These are phyloP conservation scores for Colletotrichum abscissum DNA, from an alignment of 2,329 filamentous ascomycete species.

Conservation along the genomic window DNA sequence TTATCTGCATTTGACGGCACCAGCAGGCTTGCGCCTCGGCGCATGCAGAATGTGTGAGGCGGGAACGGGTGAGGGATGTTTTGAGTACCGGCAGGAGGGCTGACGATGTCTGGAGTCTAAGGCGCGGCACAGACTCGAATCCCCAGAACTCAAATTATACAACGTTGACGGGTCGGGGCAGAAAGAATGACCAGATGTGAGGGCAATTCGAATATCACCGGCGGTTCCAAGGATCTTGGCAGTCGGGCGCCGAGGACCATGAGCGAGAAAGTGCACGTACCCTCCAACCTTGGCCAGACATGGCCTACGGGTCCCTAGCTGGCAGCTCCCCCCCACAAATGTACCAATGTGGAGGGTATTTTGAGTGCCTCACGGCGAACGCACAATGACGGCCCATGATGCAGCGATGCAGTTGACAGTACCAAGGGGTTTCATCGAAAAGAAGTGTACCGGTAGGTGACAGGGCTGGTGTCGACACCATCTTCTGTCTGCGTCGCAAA, in stretches of 20 bases:
- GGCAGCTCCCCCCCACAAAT: neutral
- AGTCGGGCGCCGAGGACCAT: constrained; percentile 2
- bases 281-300: neutral
- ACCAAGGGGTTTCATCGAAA: neutral
- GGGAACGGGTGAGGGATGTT: neutral
- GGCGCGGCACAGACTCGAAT: neutral
- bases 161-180: neutral
- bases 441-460: neutral
- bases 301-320: neutral
- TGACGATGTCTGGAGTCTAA: neutral
- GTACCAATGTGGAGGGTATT: neutral
- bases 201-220: neutral
- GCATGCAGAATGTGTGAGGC: neutral
- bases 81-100: neutral
- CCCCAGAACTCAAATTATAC: constrained; percentile 9
- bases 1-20: neutral
- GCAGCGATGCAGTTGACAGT: constrained; percentile 9
- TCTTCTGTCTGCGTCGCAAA: neutral
- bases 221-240: constrained; percentile 7
- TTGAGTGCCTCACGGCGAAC: constrained; percentile 1
- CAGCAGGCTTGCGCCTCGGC: neutral
- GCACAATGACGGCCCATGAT: constrained; percentile 30
- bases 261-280: neutral
- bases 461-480: neutral
- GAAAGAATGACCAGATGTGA: neutral